phyloP scores from a whole-genome alignment of 2,329 filamentous ascomycete genomes.

The Aureobasidium sp. region DNA sequence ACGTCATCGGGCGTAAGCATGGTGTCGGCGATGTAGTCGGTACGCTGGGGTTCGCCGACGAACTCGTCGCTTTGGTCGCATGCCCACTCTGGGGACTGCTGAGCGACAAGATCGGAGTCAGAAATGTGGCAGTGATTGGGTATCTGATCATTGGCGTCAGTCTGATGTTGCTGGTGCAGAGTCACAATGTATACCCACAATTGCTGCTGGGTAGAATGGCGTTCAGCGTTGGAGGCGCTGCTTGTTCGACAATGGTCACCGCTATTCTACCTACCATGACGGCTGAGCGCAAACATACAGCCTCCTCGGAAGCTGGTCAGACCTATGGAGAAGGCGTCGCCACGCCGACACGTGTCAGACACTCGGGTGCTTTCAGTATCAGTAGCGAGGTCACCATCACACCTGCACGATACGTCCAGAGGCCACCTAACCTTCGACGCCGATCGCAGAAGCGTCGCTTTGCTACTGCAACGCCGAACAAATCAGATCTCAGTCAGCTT shows the following conservation, averaged over 20 bases:
- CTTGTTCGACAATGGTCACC: slow-evolving; percentile 87
- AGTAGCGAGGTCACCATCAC: slow-evolving; percentile 70
- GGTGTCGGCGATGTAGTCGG: slow-evolving; percentile 73
- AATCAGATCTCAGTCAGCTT: slow-evolving; percentile 38
- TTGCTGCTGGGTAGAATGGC: slow-evolving; percentile 74
- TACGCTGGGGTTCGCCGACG: slow-evolving; percentile 76
- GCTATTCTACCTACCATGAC: slow-evolving; percentile 75
- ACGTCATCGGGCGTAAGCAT: slow-evolving; percentile 65
- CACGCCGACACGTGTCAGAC: slow-evolving; percentile 32
- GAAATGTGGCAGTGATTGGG: slow-evolving; percentile 56
- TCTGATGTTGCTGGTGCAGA: slow-evolving; percentile 75
- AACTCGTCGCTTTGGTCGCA: slow-evolving; percentile 70
- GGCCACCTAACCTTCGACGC: slow-evolving; percentile 3
- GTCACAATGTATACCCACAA: slow-evolving; percentile 78
- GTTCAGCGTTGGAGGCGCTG: slow-evolving; percentile 84
- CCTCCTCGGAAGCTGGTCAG: slow-evolving; percentile 13
- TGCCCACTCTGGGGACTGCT: slow-evolving; percentile 73
- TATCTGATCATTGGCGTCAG: slow-evolving; percentile 74
- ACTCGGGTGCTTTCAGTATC: slow-evolving; percentile 57
- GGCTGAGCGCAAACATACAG: slow-evolving; percentile 14
- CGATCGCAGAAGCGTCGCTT: not conserved
- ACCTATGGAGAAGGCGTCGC: slow-evolving; percentile 18
- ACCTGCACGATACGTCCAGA: slow-evolving; percentile 41
- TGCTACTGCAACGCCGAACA: not conserved
- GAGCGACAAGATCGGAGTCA: slow-evolving; percentile 68